Conservation (phyloP, 768 basidiomycete genomes). For the Lenzites betulinus region DNA sequence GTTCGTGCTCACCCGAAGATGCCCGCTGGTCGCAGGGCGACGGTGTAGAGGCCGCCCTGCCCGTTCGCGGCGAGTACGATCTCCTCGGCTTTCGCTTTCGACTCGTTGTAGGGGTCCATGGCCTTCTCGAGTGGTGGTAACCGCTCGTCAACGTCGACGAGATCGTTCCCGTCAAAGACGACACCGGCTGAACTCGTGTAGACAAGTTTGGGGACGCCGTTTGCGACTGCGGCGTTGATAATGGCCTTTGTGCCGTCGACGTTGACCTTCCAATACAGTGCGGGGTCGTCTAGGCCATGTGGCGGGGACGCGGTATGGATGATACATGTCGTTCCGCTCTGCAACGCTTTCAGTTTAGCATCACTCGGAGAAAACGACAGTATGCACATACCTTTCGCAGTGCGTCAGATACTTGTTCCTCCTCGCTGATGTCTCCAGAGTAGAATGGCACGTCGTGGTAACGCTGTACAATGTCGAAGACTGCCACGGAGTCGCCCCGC, state of each 20-base stretch:
- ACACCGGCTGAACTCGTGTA: slow-evolving; percentile 95
- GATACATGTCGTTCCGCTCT: slow-evolving; percentile 86
- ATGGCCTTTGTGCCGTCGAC: slow-evolving; percentile 88
- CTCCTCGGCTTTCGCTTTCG: slow-evolving; percentile 87
- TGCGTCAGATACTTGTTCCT: slow-evolving; percentile 69
- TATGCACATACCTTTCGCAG: slow-evolving; percentile 58
- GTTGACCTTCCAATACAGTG: slow-evolving; percentile 89
- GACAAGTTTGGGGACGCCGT: slow-evolving; percentile 81
- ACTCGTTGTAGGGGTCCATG: slow-evolving; percentile 91
- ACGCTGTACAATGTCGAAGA: slow-evolving; percentile 91
- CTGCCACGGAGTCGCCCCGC: slow-evolving; percentile 78
- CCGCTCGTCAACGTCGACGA: slow-evolving; percentile 89
- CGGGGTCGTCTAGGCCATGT: slow-evolving; percentile 64
- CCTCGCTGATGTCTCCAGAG: slow-evolving; percentile 84
- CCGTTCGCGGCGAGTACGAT: slow-evolving; percentile 87
- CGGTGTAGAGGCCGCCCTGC: slow-evolving; percentile 79
- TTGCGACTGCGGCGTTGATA: slow-evolving; percentile 75
- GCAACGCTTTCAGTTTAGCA: not conserved
- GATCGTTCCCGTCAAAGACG: slow-evolving; percentile 77
- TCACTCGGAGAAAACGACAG: not conserved
- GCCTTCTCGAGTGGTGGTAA: slow-evolving; percentile 69
- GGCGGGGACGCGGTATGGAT: slow-evolving; percentile 94
- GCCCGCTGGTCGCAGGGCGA: slow-evolving; percentile 88
- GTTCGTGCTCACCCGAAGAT: slow-evolving; percentile 80
- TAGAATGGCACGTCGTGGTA: slow-evolving; percentile 87